These are phyloP conservation scores for Termitomyces sp. DNA, from an alignment of 768 basidiomycete species.

Conservation along the genomic window DNA sequence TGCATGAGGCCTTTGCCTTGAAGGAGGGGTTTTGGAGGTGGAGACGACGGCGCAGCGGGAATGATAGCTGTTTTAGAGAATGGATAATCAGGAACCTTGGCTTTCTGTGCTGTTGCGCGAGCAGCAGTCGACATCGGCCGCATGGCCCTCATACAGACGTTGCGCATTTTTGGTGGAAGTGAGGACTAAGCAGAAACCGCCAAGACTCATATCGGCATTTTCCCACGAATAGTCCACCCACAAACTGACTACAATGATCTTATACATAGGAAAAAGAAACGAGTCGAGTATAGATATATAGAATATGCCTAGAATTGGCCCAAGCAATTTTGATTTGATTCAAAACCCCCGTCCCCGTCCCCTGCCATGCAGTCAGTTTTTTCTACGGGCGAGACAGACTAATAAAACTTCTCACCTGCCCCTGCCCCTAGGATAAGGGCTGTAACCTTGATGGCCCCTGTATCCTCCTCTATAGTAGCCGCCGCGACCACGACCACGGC, in stretches of 20 bases:
- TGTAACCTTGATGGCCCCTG: constrained; percentile 46
- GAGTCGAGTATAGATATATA: constrained; percentile 12
- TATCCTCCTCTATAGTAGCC: constrained; percentile 43
- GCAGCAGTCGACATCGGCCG: constrained; percentile 42
- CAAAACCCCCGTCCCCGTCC: constrained; percentile 70
- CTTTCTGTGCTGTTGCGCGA: constrained; percentile 18
- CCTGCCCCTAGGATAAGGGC: constrained; percentile 60
- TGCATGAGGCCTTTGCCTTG: constrained; percentile 78
- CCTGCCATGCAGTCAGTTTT: constrained; percentile 8
- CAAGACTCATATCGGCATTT: neutral
- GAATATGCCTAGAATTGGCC: constrained; percentile 6
- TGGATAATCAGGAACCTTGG: constrained; percentile 39
- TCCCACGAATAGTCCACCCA: constrained; percentile 5
- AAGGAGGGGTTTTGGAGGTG: constrained; percentile 41
- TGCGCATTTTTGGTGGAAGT: constrained; percentile 25
- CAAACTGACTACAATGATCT: constrained; percentile 6
- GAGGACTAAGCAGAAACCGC: neutral
- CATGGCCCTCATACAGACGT: constrained; percentile 28
- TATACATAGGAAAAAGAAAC: neutral
- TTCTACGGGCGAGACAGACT: neutral
- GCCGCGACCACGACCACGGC: constrained; percentile 73
- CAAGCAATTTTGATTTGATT: constrained; percentile 12
- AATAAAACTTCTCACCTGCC: constrained; percentile 53
- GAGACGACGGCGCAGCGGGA: constrained; percentile 36
- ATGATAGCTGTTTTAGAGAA: constrained; percentile 69